phyloP scores from a whole-genome alignment of 1,139 yeast species.

The Kurtzmaniella quercitrusa region DNA sequence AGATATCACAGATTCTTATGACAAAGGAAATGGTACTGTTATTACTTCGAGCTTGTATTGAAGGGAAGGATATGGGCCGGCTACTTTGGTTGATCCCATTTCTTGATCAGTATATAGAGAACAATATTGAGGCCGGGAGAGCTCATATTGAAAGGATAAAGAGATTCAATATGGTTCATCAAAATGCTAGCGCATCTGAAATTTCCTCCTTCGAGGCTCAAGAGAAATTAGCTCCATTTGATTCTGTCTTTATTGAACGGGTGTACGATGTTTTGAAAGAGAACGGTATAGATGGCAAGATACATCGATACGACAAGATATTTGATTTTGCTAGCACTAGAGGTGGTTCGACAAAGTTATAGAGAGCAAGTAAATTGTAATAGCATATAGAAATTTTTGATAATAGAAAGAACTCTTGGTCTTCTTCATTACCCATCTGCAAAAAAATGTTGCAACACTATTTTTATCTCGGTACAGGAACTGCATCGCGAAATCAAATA shows the following conservation, averaged over 20 bases:
- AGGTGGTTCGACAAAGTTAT: background rate
- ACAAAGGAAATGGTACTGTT: constrained; percentile 22
- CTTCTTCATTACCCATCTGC: no score
- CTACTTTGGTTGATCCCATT: constrained; percentile 38
- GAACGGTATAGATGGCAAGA: constrained; percentile 25
- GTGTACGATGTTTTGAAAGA: constrained; percentile 15
- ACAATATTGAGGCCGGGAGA: constrained; percentile 9
- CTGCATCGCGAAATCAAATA: background rate
- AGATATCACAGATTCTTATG: constrained; percentile 18
- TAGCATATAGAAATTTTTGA: no score
- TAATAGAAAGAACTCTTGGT: no score
- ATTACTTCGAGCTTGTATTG: constrained; percentile 21
- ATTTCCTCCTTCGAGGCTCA: constrained; percentile 1
- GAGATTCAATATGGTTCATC: background rate
- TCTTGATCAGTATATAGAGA: constrained; percentile 26
- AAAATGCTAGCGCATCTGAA: constrained; percentile 3
- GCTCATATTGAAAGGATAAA: constrained; percentile 10
- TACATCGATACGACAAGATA: constrained; percentile 16
- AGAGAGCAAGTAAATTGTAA: no score
- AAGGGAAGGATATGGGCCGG: constrained; percentile 32
- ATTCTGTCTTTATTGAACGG: constrained; percentile 11
- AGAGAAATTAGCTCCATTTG: constrained; percentile 8
- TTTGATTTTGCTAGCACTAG: constrained; percentile 8
- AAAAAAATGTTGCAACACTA: no score
- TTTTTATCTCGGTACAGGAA: no score